These are phyloP conservation scores for Ascochyta viciae-villosae DNA, from an alignment of 2,329 filamentous ascomycete genomes.

Conservation along the genomic window DNA sequence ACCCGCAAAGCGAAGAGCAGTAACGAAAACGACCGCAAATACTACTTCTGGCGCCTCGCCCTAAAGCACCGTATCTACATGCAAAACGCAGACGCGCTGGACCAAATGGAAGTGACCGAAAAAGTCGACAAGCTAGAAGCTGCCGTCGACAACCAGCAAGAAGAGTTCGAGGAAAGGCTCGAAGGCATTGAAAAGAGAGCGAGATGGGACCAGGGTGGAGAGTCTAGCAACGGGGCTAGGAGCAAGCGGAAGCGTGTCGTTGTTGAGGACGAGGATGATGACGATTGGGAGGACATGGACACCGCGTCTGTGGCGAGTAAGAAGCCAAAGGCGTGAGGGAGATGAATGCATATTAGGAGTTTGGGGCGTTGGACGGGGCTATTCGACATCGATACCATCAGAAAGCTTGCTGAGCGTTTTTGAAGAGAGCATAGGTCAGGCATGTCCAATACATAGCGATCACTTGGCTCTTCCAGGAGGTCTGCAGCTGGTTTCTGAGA, in stretches of 20 bases:
- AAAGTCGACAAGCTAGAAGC: conserved; percentile 75
- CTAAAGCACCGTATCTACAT: conserved; percentile 80
- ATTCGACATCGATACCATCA: conserved; percentile 11
- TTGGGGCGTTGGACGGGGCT: conserved; percentile 1
- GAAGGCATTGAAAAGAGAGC: conserved; percentile 53
- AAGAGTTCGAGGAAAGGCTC: conserved; percentile 75
- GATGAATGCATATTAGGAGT: conserved; percentile 2
- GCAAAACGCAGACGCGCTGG: conserved; percentile 75
- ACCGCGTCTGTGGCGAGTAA: conserved; percentile 26
- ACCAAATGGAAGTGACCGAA: conserved; percentile 72
- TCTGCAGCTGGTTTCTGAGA: too few species aligned
- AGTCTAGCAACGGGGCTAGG: conserved; percentile 21
- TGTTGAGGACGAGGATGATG: conserved; percentile 49
- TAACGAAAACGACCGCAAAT: conserved; percentile 66
- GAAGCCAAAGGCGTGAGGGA: conserved; percentile 25
- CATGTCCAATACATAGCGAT: too few species aligned
- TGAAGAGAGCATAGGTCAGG: too few species aligned
- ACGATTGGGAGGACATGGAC: conserved; percentile 46
- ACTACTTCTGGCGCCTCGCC: conserved; percentile 74
- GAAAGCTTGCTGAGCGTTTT: background rate
- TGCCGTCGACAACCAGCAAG: conserved; percentile 71
- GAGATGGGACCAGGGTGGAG: conserved; percentile 28
- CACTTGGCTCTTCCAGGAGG: too few species aligned
- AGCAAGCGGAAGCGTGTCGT: conserved; percentile 47
- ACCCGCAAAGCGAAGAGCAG: conserved; percentile 55